Evolutionary conservation across 257 asterid genomes (phyloP).

Genomic region (Nicotiana undulata): DNA sequence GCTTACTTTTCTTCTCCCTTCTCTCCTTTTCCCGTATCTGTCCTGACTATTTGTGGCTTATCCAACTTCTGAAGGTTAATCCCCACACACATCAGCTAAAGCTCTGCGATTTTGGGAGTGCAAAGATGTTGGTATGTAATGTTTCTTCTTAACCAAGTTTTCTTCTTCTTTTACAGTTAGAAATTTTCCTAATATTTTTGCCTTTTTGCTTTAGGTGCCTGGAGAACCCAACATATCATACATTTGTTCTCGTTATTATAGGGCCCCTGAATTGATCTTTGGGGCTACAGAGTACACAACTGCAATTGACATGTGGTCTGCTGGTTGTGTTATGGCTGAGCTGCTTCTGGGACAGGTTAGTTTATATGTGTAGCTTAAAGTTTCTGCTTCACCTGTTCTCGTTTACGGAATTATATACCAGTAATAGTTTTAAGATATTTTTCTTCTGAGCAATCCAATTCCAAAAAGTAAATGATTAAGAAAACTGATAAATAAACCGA

Average conservation of each 20-base stretch:
- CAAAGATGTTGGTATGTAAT: constrained; percentile 76
- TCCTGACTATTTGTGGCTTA: background rate
- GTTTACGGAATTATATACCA: background rate
- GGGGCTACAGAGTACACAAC: constrained; percentile 91
- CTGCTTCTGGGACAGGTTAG: constrained; percentile 82
- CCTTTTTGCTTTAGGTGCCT: constrained; percentile 42
- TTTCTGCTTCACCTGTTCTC: background rate
- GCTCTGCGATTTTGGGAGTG: constrained; percentile 97
- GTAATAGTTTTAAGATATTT: background rate
- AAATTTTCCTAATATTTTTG: constrained; percentile 1
- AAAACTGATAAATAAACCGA: background rate
- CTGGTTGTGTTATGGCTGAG: constrained; percentile 95
- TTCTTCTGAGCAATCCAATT: background rate
- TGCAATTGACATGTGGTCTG: constrained; percentile 97
- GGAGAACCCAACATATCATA: constrained; percentile 93
- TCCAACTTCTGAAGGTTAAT: constrained; percentile 54
- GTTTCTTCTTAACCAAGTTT: background rate
- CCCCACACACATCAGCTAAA: constrained; percentile 76
- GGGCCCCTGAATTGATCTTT: constrained; percentile 93
- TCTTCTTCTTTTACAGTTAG: background rate
- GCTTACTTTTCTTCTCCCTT: background rate
- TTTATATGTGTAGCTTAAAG: background rate
- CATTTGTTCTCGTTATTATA: constrained; percentile 88
- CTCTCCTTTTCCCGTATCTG: background rate
- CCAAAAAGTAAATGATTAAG: background rate